phyloP scores from a whole-genome alignment of 768 basidiomycete species.

The Xerocomellus intermedius region DNA sequence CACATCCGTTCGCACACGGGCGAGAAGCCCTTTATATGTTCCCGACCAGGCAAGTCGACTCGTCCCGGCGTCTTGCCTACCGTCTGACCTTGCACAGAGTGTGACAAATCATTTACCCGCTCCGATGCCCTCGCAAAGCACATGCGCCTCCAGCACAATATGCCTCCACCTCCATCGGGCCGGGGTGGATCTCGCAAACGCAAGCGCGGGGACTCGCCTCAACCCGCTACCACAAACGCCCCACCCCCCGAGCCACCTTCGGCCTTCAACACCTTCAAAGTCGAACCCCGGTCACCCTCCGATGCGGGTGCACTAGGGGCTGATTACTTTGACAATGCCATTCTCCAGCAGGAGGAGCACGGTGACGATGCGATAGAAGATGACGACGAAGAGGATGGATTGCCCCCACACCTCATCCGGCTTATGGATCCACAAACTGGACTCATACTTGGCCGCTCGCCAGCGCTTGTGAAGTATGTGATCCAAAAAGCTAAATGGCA shows the following conservation, averaged over 20 bases:
- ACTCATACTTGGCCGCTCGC: constrained; percentile 67
- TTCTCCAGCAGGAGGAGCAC: constrained; percentile 15
- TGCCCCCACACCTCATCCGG: constrained; percentile 54
- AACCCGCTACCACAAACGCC: constrained; percentile 16
- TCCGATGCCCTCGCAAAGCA: constrained; percentile 93
- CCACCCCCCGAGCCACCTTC: constrained; percentile 26
- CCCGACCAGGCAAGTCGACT: constrained; percentile 61
- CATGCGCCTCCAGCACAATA: constrained; percentile 84
- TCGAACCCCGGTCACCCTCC: constrained; percentile 51
- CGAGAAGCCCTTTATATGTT: constrained; percentile 89
- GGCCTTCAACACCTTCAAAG: constrained; percentile 62
- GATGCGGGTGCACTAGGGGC: constrained; percentile 32
- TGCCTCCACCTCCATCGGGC: constrained; percentile 69
- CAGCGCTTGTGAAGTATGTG: constrained; percentile 69
- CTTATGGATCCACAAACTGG: constrained; percentile 58
- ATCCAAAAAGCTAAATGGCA: constrained; percentile 67
- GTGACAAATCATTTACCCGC: constrained; percentile 93
- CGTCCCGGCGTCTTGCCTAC: not conserved
- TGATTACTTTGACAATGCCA: constrained; percentile 33
- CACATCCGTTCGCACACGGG: constrained; percentile 93
- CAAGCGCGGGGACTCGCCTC: constrained; percentile 49
- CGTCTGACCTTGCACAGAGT: constrained; percentile 52
- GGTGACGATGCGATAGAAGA: constrained; percentile 22
- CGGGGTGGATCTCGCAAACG: constrained; percentile 71
- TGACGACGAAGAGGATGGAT: constrained; percentile 41